Base-by-base conservation (phyloP, 805 yeast species). In the Zygosaccharomyces pseudorouxii region DNA sequence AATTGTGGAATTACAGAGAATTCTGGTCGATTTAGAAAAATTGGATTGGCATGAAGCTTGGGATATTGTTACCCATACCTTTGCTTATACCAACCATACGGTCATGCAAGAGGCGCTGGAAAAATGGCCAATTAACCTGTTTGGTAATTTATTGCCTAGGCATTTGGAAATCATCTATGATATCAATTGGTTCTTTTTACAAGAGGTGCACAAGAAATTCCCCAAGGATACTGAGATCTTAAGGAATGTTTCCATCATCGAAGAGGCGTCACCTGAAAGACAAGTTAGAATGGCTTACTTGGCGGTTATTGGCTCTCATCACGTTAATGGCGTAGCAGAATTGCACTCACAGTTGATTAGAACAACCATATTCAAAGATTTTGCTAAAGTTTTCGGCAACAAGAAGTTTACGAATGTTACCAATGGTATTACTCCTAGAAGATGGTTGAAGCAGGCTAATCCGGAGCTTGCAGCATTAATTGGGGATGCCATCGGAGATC, bases 241-340 rank as follows among this genome's bases (percentile, higher is more conserved):
- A 54, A 49, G 77, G 12, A 74, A 85, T 46, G 95, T 90, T 23
- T 88, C 96, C 3, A 74, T 90, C 52, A 84, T 89, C 63, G 96
- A 89, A 68, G 97, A 89, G 67, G 57, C 58, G 29, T 75, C 82
- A 16, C 70, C 71, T 40, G 86, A 88, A 50, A 89, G 88, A 72
- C 86, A 85, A 55, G 87, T 89, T 46, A 80, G 96, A 68, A 89
- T 89, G 97, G 97, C 97, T 2, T 81, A 74, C 64, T 76, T 89
- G 64, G 97, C 97, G 19, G 82, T 89, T 57, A 79, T 89, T 61
- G 97, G 97, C 14, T 86, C 96, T 8, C 96, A 90, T 69, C 86
- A 81, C 66, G 96, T 89, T 47, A 89, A 89, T 64, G 97, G 97
- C 69, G 97, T 89, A 50, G 97, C 97, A 14, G 97, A 89, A 69